These are phyloP conservation scores for Isatis tinctoria DNA, from an alignment of 345 rosid genomes.

Conservation along the genomic window DNA sequence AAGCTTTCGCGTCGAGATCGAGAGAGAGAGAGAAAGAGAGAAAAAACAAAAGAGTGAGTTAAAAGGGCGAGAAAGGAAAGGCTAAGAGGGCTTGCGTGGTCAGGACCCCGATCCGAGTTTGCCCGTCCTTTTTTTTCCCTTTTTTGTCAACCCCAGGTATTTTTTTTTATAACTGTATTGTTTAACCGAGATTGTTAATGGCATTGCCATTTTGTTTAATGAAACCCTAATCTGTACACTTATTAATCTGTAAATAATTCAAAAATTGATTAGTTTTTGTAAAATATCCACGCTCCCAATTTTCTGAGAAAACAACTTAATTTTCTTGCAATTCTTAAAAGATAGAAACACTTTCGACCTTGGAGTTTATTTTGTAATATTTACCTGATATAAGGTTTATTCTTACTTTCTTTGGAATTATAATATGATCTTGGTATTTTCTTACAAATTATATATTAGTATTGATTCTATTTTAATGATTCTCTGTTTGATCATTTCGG, in stretches of 20 bases:
- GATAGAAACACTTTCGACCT: too few species aligned
- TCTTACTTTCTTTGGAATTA: too few species aligned
- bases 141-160: neutral
- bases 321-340: too few species aligned
- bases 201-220: too few species aligned
- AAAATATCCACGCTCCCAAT: too few species aligned
- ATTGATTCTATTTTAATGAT: neutral
- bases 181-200: neutral
- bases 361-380: too few species aligned
- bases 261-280: too few species aligned
- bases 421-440: neutral
- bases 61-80: constrained; percentile 3
- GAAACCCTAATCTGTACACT: too few species aligned
- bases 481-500: neutral
- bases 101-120: neutral
- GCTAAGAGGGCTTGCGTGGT: constrained; percentile 21
- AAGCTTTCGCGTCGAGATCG: constrained; percentile 13
- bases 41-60: neutral
- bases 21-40: constrained; percentile 12
- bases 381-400: too few species aligned
- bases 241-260: too few species aligned
- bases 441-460: neutral
- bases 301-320: too few species aligned
- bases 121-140: neutral
- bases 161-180: neutral